Evolutionary conservation across 495 filamentous ascomycete species (phyloP).

Genomic region (Saxophila tyrrhenica): DNA sequence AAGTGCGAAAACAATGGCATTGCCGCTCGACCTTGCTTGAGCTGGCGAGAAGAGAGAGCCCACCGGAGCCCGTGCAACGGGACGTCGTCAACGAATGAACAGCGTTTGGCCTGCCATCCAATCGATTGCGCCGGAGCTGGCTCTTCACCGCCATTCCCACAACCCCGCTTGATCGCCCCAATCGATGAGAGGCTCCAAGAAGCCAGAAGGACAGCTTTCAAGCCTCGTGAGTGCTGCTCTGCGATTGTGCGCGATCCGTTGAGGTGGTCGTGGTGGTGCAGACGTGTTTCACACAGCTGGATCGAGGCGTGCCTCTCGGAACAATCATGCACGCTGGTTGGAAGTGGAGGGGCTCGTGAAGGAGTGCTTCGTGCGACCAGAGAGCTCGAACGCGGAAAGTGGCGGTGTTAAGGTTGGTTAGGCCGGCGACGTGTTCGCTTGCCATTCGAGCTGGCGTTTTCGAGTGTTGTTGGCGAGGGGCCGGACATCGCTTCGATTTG

Average conservation of each 20-base stretch:
- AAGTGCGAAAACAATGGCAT: not conserved
- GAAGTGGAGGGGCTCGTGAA: conserved; percentile 3
- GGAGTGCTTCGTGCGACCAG: conserved; percentile 1
- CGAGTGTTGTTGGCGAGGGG: conserved; percentile 3
- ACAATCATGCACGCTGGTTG: conserved; percentile 6
- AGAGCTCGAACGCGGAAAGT: not conserved
- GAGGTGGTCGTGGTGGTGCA: conserved; percentile 9
- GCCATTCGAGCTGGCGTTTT: conserved; percentile 18
- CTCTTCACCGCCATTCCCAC: not conserved
- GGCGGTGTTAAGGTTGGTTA: conserved; percentile 17
- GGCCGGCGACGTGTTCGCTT: conserved; percentile 12
- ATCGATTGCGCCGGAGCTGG: not conserved
- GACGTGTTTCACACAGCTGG: conserved; percentile 4
- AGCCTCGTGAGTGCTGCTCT: not conserved
- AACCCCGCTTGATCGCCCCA: not conserved
- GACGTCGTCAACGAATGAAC: not conserved
- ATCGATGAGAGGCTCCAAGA: not conserved
- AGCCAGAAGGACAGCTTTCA: not conserved
- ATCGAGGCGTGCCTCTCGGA: conserved; percentile 1
- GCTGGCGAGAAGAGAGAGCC: not conserved
- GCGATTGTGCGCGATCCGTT: not conserved
- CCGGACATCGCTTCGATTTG: not conserved
- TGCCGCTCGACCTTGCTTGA: not conserved
- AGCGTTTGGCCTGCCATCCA: not conserved
- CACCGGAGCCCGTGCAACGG: not conserved